Base-by-base conservation (phyloP, 495 filamentous ascomycete species). In the Aspergillus carlsbadensis region DNA sequence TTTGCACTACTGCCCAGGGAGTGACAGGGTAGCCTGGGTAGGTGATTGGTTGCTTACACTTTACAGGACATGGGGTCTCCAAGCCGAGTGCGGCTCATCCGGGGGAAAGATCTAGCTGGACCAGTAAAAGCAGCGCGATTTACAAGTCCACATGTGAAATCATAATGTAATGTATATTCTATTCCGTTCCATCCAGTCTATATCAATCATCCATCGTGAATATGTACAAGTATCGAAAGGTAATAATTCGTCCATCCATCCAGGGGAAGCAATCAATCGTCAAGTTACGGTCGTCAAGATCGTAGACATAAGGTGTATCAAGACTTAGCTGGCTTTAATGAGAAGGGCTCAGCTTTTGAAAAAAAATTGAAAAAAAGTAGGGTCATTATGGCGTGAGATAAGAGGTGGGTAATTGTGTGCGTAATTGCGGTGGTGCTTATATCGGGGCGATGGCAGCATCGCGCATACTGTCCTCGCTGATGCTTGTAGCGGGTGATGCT, bases 401-500 rank as follows among this genome's bases (percentile, higher is more conserved):
- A 53, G 18, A 39, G 37, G 22, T n/a, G 14, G 21, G 41, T 35
- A 31, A 35, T 24, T 40, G 46, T 17, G 45, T 5, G 26, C 24
- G 21, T n/a, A n/a, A n/a, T n/a, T n/a, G n/a, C n/a, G n/a, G n/a
- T n/a, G n/a, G n/a, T n/a, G n/a, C 31, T 52, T 60, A 60, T 22
- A 60, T 41, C 20, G 60, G 52, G 10, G 54, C 59, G 47, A 63
- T 54, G 10, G 65, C 18, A 11, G 37, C 35, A 26, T 68, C 65
- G 26, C 56, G 51, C 14, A 65, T 15, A 29, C 60, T 62, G 33
- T 65, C 65, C 10, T 66, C 62, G 41, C 64, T 67, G 20, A 66
- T 52, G 5, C 64, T 68, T n/a, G 69, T 69, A 18, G 69, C 69
- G 1, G 69, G 69, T 2, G 69, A 71, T 0, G 69, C 69, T 0